A percentile compares a stretch with the other conserved stretches of the same genome.
Evolutionary conservation across 139 green algal genomes (phyloP).

Genomic region (Picochlorum sp.): DNA sequence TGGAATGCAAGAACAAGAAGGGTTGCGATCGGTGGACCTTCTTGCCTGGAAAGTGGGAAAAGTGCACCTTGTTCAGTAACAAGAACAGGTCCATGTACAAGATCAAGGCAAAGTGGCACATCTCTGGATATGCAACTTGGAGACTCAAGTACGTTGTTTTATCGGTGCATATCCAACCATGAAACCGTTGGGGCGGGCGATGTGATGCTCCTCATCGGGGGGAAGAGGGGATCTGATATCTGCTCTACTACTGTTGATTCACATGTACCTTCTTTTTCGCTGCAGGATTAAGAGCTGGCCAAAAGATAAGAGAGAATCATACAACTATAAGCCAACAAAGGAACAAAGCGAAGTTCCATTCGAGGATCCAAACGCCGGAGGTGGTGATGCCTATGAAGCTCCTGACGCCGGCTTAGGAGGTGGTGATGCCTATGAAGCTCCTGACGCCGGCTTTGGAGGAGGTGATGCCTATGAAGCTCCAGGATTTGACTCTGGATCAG

Average conservation of each 20-base stretch:
- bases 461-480: not conserved
- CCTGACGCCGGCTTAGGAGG: not conserved
- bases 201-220: not conserved
- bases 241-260: not conserved
- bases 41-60: not conserved
- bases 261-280: not conserved
- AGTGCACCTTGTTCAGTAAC: not conserved
- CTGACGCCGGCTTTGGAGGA: not conserved
- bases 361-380: too few relatives aligned
- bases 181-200: not conserved
- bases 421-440: not conserved
- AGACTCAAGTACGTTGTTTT: conserved; percentile 5
- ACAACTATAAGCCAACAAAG: not conserved
- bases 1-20: not conserved
- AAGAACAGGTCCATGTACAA: not conserved
- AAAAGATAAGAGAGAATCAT: not conserved
- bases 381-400: not conserved
- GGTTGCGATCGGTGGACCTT: not conserved
- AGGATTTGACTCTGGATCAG: not conserved
- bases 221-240: not conserved
- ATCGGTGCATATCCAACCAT: too few relatives aligned
- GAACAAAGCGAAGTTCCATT: too few relatives aligned
- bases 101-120: not conserved
- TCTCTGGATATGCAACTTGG: not conserved
- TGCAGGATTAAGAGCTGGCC: conserved; percentile 1